These are phyloP conservation scores for Penicillium coprophilum DNA, from an alignment of 495 filamentous ascomycete genomes.

Conservation along the genomic window DNA sequence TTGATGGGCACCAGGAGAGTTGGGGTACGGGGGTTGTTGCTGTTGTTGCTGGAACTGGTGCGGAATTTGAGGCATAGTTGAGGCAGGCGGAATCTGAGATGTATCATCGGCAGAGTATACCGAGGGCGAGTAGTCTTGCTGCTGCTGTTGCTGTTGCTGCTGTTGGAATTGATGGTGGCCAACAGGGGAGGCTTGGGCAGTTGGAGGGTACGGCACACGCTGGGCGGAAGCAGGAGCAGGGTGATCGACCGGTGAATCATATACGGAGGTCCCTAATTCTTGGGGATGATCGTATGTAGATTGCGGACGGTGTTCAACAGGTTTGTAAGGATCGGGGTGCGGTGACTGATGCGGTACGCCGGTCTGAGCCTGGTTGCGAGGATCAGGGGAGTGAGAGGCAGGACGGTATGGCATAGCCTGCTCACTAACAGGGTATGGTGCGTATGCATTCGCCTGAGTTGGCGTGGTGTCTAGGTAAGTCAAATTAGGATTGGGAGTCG, in stretches of 20 bases:
- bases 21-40: slow-evolving; percentile 47
- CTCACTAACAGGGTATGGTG: slow-evolving; percentile 38
- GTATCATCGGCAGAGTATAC: slow-evolving; percentile 60
- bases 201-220: slow-evolving; percentile 48
- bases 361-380: slow-evolving; percentile 40
- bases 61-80: slow-evolving; percentile 31
- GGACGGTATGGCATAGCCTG: slow-evolving; percentile 40
- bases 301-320: slow-evolving; percentile 57
- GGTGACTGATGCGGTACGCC: slow-evolving; percentile 39
- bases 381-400: slow-evolving; percentile 46
- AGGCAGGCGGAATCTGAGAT: slow-evolving; percentile 30
- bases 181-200: slow-evolving; percentile 37
- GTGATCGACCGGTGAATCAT: slow-evolving; percentile 72
- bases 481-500: not conserved
- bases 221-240: slow-evolving; percentile 23
- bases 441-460: slow-evolving; percentile 26
- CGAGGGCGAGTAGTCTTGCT: slow-evolving; percentile 57
- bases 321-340: slow-evolving; percentile 42
- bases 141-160: slow-evolving; percentile 33
- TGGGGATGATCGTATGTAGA: slow-evolving; percentile 78
- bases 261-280: slow-evolving; percentile 80
- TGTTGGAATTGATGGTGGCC: slow-evolving; percentile 44
- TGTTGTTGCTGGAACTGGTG: slow-evolving; percentile 41
- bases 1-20: slow-evolving; percentile 41
- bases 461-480: slow-evolving; percentile 31